A percentile compares a stretch with the other conserved stretches of the same genome.
phyloP scores from a whole-genome alignment of 2,329 filamentous ascomycete genomes.

The Colletotrichum brevisporum region DNA sequence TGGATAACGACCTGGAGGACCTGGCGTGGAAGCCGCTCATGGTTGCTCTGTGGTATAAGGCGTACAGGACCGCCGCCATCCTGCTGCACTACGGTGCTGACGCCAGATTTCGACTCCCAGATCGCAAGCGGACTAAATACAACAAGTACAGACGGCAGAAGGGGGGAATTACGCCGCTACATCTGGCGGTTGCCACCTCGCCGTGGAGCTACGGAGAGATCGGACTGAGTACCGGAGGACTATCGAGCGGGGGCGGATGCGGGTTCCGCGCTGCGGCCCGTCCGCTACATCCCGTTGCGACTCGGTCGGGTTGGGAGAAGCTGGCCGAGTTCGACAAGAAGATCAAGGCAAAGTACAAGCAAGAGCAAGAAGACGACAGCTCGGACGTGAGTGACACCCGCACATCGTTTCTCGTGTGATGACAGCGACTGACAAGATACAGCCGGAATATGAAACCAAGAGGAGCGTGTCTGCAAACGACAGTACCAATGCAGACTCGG shows the following conservation, averaged over 20 bases:
- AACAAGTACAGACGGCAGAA: not conserved
- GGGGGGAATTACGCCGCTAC: conserved; percentile 1
- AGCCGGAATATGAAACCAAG: conserved; percentile 11
- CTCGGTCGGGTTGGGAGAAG: not conserved
- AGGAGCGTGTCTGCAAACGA: not conserved
- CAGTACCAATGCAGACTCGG: not conserved
- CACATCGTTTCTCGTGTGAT: not conserved
- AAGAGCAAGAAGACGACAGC: not conserved
- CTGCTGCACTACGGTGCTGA: conserved; percentile 13
- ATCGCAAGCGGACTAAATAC: conserved; percentile 1
- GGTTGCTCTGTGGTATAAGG: conserved; percentile 6
- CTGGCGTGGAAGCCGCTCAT: conserved; percentile 9
- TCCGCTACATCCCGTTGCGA: not conserved
- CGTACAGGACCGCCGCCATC: conserved; percentile 6
- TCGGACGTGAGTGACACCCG: not conserved
- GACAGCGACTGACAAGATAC: not conserved
- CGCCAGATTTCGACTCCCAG: not conserved
- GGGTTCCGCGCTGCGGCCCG: conserved; percentile 1
- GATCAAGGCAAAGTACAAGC: not conserved
- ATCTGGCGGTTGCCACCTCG: not conserved
- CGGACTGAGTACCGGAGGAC: conserved; percentile 4
- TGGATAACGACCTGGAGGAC: conserved; percentile 3
- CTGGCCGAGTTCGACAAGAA: not conserved
- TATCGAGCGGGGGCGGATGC: not conserved
- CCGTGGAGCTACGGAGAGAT: not conserved